Evolutionary conservation across 352 stramenopile genomes (phyloP), one percentile per base, ranked within the genome.

Genomic region (Phytophthora lateralis): DNA sequence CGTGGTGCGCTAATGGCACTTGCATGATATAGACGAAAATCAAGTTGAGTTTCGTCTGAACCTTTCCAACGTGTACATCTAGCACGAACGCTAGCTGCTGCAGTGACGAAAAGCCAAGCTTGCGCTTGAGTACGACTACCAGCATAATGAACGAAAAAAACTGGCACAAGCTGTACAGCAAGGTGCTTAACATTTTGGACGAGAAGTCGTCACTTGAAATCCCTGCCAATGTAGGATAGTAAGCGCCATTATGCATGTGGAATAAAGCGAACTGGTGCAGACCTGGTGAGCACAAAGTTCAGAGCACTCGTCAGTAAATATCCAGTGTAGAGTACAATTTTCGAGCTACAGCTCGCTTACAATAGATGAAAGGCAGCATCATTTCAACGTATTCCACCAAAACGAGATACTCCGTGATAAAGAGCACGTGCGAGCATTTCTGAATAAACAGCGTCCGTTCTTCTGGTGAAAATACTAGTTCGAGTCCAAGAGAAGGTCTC

Each of bases 361-460:
- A 58, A 29, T 80, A 80, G 5, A 76, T 50, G 18, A 68, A 30
- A 26, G 75, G 64, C 29, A 85, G 35, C 18, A 73, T 55, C 8
- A 80, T 68, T 54, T 80, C 70, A 4, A 67, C 64, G 38, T 76
- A 80, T 53, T 82, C 75, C 8, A 73, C 60, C 30, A 80, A 42
- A 1, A 80, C 43, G 14, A 80, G 50, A 30, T 75, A 80, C 55
- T 85, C 73, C 1, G 60, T 70, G 14, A 75, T 72, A 27, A 73
- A 72, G 14, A 80, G 67, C 3, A 78, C 60, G 6, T 47, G 55
- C 0, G 63, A 30, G 10, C 43, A 66, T 27, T 71, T 65, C n/a
- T 52, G 43, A 6, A 80, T 63, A 11, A 76, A 71, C 1, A 43
- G n/a, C 11, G 18, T 38, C 7, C 62, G 62, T 24, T 75, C 66